Base-by-base conservation (phyloP, 1,139 yeast genomes). In the Candida sp. region DNA sequence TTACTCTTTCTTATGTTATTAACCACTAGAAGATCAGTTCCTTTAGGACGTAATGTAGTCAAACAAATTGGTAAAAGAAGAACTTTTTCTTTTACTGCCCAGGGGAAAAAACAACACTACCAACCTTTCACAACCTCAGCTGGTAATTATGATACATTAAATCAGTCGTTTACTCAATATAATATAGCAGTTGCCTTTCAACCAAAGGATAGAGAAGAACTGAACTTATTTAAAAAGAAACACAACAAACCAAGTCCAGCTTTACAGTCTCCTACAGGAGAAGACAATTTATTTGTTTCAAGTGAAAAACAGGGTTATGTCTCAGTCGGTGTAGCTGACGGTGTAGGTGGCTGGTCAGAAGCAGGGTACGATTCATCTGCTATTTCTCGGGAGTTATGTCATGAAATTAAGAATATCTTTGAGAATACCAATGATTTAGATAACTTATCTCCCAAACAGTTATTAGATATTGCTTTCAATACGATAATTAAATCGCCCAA, bases 291-390 rank as follows among this genome's bases (percentile, higher is more conserved):
- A 55, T 84, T 91, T 52, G 73, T 82, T 33, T 71, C 82, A 5
- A 62, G 68, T 6, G 58, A 66, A 22, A 69, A 68, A 9, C 73
- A 79, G 7, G 74, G 70, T 3, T 73, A 75, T 34, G 58, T 85
- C 1, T 81, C 91, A 0, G 74, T 88, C 6, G 98, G 97, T 7
- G 97, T 93, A 1, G 93, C 97, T 3, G 99, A 93, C 63, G 99
- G 99, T 19, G 98, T 93, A 5, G 98, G 98, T 15, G 98, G 98
- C 1, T 93, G 98, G 97, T 79, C 89, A 2, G 93, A 87, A 52
- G 84, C 88, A 35, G 97, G 97, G 0, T 87, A 83, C 53, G 97
- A 91, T 60, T 87, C 97, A 2, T 79, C 86, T 46, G 91, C 91
- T 6, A 84, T 86, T 38, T 81, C 88, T 11, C 69, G 91, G 54